Evolutionary conservation across 2,329 filamentous ascomycete species (phyloP), one percentile per base, ranked within the genome.

Genomic region (Phyllosticta citribraziliensis): DNA sequence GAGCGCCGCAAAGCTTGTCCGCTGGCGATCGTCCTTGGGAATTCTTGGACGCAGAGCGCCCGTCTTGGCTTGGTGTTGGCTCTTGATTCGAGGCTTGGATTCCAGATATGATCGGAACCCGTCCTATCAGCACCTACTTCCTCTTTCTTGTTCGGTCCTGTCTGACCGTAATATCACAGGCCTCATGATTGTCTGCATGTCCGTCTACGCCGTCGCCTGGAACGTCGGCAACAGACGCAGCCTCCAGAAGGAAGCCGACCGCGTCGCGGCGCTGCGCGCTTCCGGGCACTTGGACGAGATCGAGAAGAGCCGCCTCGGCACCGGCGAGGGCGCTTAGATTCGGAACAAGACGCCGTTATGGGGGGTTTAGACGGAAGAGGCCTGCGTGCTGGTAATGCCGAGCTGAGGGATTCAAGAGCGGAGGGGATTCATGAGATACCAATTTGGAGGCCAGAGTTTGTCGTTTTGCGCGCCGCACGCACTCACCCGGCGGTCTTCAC

Each of bases 181-280:
- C 22, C 63, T 66, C 25, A 68, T 68, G 66, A n/a, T 66, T 35
- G 40, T 67, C 50, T 65, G 62, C 62, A 67, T 66, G 62, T 12
- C 61, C 2, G 51, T 63, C 27, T 67, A 67, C 56, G 63, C 59
- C 24, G n/a, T 67, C 56, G 59, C 61, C 11, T 68, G 67, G 67
- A 61, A 68, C 30, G 55, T 63, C 30, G 66, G 63, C 19, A 67
- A 68, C 55, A 60, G 61, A 58, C 58, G 64, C 22, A 64, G 62
- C 52, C 63, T 64, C 47, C 58, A 55, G 33, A 66, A 62, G 54
- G 66, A 67, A 56, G 56, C 56, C 8, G 64, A 63, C 6, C 64
- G 67, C 11, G 63, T 68, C 30, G 64, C 64, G 54, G 64, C 63
- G 20, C 55, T 68, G 55, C 62, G 63, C 20, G 62, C 62, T 5